Conservation (phyloP, 352 stramenopile genomes). For the Plasmopara muralis region DNA sequence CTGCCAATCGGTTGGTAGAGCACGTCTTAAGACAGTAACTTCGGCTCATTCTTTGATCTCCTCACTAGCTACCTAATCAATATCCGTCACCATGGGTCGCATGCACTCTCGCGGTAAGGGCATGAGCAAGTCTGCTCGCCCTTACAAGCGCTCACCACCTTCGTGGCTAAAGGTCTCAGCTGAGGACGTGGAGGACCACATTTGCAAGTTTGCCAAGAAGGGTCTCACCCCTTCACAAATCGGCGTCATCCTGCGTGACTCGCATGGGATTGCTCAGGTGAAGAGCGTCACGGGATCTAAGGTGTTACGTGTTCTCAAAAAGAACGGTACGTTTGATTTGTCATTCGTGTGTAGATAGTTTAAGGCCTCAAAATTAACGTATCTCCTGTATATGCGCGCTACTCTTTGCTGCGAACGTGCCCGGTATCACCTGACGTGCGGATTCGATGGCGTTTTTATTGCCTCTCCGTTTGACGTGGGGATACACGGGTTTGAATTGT, state of each 20-base stretch:
- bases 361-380: slow-evolving; percentile 8
- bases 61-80: slow-evolving; percentile 44
- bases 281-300: slow-evolving; percentile 98
- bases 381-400: slow-evolving; percentile 4
- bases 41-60: slow-evolving; percentile 59
- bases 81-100: slow-evolving; percentile 90
- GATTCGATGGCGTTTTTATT: slow-evolving; percentile 38
- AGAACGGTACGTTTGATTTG: slow-evolving; percentile 83
- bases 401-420: slow-evolving; percentile 20
- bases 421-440: slow-evolving; percentile 83
- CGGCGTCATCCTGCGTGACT: slow-evolving; percentile 99
- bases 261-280: slow-evolving; percentile 98
- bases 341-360: background rate
- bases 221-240: slow-evolving; percentile 96
- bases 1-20: slow-evolving; percentile 30
- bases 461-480: slow-evolving; percentile 76
- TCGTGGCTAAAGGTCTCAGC: slow-evolving; percentile 97
- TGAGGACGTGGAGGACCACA: slow-evolving; percentile 97
- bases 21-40: background rate
- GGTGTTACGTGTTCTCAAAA: slow-evolving; percentile 99
- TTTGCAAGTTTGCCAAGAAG: slow-evolving; percentile 99
- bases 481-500: slow-evolving; percentile 61
- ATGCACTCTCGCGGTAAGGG: slow-evolving; percentile 99
- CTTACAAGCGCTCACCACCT: slow-evolving; percentile 98
- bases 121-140: slow-evolving; percentile 98